Evolutionary conservation across 176 grass and related monocot genomes (phyloP), one percentile per base, ranked within the genome.

Genomic region (Triticum monococcum): DNA sequence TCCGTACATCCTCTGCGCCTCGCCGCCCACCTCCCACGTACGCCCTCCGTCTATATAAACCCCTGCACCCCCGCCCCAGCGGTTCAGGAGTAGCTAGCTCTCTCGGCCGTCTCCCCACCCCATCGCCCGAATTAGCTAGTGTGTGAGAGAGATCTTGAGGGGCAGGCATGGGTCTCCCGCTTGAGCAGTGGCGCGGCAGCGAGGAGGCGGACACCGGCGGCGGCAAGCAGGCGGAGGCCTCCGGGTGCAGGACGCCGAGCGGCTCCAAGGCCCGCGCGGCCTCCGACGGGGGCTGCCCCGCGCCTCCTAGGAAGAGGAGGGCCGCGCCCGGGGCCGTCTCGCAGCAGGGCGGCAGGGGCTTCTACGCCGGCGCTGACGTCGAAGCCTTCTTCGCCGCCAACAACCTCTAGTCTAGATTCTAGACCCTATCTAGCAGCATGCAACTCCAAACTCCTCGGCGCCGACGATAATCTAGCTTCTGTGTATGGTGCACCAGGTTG

Each of bases 371-470:
- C 41, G 62, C 59, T 20, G 90, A 92, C 73, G 56, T 92, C 73
- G 90, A 92, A 25, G 90, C 79, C 43, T 92, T 92, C 83, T 92
- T 92, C 86, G 83, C 83, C 5, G 72, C 87, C 0, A 43, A 92
- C 90, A 92, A 92, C 87, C 79, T 92, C 79, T 92, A 92, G 84
- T 9, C 7, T 41, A 12, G n/a, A 65, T 11, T 12, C 11, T 35
- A 50, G 78, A 20, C 9, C 25, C 2, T 81, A 46, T 9, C 28
- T 2, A 50, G 16, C 41, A 48, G 5, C 16, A 33, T 22, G 20
- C 12, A 33, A 16, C 32, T 79, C 59, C 77, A 1, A 62, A 12
- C 62, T 14, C 5, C 50, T 54, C 50, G 0, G 14, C 48, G 48
- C 48, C 14, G 48, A 54, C 0, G 50, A 54, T 54, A 0, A 2